These are phyloP conservation scores for Boletellus dicymbophilus DNA, from an alignment of 1,284 basidiomycete species.

Conservation along the genomic window DNA sequence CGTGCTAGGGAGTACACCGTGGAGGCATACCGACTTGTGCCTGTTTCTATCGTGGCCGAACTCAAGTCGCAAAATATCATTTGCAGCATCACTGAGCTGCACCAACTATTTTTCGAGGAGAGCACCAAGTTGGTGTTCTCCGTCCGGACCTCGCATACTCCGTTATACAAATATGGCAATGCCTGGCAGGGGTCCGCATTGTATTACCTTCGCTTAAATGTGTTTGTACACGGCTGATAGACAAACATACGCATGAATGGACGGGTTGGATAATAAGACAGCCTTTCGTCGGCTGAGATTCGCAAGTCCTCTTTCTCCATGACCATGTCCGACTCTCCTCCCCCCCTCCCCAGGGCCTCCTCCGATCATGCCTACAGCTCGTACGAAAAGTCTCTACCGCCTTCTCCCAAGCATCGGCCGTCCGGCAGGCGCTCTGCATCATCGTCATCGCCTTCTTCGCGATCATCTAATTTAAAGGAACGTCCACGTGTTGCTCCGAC, in stretches of 20 bases:
- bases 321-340: slow-evolving; percentile 18
- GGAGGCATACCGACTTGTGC: too few species aligned
- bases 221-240: slow-evolving; percentile 19
- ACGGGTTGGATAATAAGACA: slow-evolving; percentile 3
- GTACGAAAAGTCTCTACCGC: slow-evolving; percentile 23
- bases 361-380: slow-evolving; percentile 2
- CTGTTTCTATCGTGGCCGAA: too few species aligned
- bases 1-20: too few species aligned
- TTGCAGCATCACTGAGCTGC: too few species aligned
- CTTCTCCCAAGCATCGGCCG: slow-evolving; percentile 22
- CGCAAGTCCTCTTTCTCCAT: background rate
- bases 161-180: too few species aligned
- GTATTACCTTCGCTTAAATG: slow-evolving; percentile 7
- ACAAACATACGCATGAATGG: slow-evolving; percentile 20
- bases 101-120: too few species aligned
- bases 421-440: slow-evolving; percentile 19
- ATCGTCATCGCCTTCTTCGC: slow-evolving; percentile 25
- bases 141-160: too few species aligned
- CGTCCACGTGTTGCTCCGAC: slow-evolving; percentile 21
- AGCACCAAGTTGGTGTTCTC: too few species aligned
- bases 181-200: too few species aligned
- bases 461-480: slow-evolving; percentile 20
- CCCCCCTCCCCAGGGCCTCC: slow-evolving; percentile 8
- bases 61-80: too few species aligned
- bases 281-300: slow-evolving; percentile 13